These are phyloP conservation scores for Nepenthes gracilis DNA, from an alignment of 148 eudicot species.

Conservation along the genomic window DNA sequence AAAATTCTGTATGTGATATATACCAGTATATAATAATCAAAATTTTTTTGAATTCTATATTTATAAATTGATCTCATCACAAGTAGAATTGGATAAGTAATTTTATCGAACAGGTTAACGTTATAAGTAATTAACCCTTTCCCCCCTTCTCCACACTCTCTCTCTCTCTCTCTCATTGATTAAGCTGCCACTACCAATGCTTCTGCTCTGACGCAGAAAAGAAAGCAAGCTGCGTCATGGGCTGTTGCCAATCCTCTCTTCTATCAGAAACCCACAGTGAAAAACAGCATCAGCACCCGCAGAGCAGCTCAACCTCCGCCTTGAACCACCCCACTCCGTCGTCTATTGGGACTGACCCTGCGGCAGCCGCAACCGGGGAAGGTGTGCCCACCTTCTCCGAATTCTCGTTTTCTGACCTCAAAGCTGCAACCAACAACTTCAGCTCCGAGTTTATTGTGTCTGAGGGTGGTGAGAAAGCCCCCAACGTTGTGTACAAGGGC, in stretches of 20 bases:
- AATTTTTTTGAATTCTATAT: neutral
- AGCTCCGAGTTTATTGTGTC: slow-evolving; percentile 52
- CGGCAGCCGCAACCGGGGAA: slow-evolving; percentile 3
- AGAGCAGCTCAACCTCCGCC: slow-evolving; percentile 5
- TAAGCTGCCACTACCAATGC: neutral
- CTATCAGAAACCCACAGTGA: slow-evolving; percentile 28
- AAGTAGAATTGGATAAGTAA: no score
- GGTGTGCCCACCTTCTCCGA: slow-evolving; percentile 44
- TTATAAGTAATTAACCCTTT: neutral
- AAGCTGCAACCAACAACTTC: slow-evolving; percentile 55
- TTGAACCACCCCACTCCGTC: slow-evolving; percentile 10
- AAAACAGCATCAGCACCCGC: slow-evolving; percentile 9
- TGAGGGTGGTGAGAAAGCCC: slow-evolving; percentile 61
- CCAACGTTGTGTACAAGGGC: slow-evolving; percentile 64
- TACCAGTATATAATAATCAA: no score
- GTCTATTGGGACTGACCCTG: slow-evolving; percentile 4
- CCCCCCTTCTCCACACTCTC: neutral
- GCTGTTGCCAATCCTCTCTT: slow-evolving; percentile 48
- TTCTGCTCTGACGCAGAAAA: slow-evolving; percentile 11
- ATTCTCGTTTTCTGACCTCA: slow-evolving; percentile 44
- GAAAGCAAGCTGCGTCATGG: slow-evolving; percentile 21
- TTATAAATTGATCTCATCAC: neutral
- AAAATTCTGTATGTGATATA: no score
- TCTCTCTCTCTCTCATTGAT: neutral
- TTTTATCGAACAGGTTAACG: no score